These are phyloP conservation scores for Suillus subaureus DNA, from an alignment of 768 basidiomycete genomes.

Conservation along the genomic window DNA sequence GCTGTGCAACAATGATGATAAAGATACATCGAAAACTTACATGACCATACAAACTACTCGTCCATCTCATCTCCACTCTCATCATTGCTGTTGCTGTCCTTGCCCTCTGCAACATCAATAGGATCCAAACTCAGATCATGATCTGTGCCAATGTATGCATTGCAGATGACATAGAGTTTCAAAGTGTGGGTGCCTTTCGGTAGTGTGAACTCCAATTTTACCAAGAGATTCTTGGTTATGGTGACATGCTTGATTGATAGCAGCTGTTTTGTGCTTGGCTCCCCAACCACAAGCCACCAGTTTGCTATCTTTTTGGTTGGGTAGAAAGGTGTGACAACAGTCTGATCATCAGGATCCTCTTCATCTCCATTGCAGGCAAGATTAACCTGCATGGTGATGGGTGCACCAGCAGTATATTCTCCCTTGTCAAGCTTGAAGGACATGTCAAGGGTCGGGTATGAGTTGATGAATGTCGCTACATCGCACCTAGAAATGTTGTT, in stretches of 20 bases:
- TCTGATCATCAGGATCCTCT: slow-evolving; percentile 72
- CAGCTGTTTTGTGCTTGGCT: slow-evolving; percentile 75
- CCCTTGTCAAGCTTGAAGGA: slow-evolving; percentile 83
- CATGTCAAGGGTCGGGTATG: slow-evolving; percentile 96
- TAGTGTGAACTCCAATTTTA: slow-evolving; percentile 88
- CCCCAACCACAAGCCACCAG: slow-evolving; percentile 98
- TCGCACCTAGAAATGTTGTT: slow-evolving; percentile 65
- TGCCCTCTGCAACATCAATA: slow-evolving; percentile 88
- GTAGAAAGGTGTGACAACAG: slow-evolving; percentile 92
- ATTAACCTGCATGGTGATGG: slow-evolving; percentile 78
- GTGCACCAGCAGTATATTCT: slow-evolving; percentile 82
- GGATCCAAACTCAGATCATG: slow-evolving; percentile 85
- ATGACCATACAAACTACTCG: slow-evolving; percentile 32
- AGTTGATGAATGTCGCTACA: slow-evolving; percentile 94
- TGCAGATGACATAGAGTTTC: slow-evolving; percentile 90
- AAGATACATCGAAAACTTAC: not conserved
- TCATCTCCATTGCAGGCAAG: slow-evolving; percentile 84
- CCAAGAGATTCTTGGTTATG: slow-evolving; percentile 65
- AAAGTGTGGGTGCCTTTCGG: slow-evolving; percentile 82
- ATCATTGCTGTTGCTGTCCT: slow-evolving; percentile 81
- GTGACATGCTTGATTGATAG: slow-evolving; percentile 88
- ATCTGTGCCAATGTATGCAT: slow-evolving; percentile 89
- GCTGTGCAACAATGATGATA: not conserved
- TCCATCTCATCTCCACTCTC: slow-evolving; percentile 69
- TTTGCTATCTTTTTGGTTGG: slow-evolving; percentile 89